Percentiles rank a stretch among this genome's conserved stretches.
phyloP scores from a whole-genome alignment of 2,329 filamentous ascomycete species.

The Alternaria alternata region DNA sequence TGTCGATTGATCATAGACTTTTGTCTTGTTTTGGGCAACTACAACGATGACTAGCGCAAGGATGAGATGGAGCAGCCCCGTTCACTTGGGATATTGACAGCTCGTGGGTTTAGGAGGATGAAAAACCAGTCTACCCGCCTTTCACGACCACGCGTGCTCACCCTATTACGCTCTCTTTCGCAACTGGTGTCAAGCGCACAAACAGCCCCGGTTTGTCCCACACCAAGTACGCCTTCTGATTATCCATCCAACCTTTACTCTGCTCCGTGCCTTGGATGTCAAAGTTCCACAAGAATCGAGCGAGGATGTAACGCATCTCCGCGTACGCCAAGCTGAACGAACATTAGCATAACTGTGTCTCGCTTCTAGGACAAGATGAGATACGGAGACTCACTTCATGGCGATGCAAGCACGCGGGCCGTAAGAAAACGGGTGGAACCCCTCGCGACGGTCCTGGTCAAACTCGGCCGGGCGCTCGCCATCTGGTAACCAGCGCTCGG shows the following conservation, averaged over 20 bases:
- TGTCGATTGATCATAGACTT: too few species aligned
- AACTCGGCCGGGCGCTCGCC: not conserved
- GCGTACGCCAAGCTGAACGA: not conserved
- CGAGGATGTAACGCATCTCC: not conserved
- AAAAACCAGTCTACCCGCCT: too few species aligned
- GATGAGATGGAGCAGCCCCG: too few species aligned
- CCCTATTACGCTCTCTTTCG: too few species aligned
- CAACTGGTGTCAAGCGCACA: not conserved
- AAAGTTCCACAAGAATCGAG: not conserved
- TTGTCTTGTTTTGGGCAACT: too few species aligned
- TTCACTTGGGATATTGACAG: too few species aligned
- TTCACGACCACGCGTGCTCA: too few species aligned
- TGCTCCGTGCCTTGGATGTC: not conserved
- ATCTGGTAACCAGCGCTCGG: conserved; percentile 3
- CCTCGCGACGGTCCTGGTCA: not conserved
- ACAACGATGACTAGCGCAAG: too few species aligned
- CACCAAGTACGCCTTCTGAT: not conserved
- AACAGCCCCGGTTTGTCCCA: not conserved
- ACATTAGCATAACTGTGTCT: not conserved
- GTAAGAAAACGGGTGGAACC: not conserved
- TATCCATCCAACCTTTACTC: not conserved
- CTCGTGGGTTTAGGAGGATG: too few species aligned
- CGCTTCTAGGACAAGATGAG: not conserved
- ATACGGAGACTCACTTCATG: not conserved
- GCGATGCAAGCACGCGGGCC: conserved; percentile 1